A percentile compares a stretch with the other conserved stretches of the same genome.
Conservation (phyloP, 148 eudicot genomes). For the Camellia sinensis region DNA sequence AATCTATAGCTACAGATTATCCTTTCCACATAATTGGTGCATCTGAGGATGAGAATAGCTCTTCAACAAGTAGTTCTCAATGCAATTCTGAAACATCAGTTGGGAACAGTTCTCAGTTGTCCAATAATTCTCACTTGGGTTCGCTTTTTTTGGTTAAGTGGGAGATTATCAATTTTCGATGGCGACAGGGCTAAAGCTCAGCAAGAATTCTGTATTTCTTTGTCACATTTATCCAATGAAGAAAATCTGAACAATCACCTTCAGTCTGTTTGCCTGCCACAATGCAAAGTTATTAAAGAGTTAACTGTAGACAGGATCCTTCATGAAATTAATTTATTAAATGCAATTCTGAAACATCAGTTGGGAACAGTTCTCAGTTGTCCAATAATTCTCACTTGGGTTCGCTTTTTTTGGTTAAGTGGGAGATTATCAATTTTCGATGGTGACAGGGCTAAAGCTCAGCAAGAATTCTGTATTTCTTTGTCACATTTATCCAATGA, state of each 20-base stretch:
- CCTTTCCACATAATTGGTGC: constrained; percentile 36
- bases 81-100: constrained; percentile 29
- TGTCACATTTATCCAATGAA: constrained; percentile 56
- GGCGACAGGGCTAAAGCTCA: constrained; percentile 74
- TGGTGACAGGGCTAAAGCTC: constrained; percentile 72
- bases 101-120: constrained; percentile 34
- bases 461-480: constrained; percentile 62
- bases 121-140: constrained; percentile 69
- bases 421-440: constrained; percentile 73
- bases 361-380: constrained; percentile 34
- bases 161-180: constrained; percentile 66
- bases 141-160: constrained; percentile 87
- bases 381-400: constrained; percentile 67
- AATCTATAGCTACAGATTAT: constrained; percentile 58
- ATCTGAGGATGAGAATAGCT: constrained; percentile 27
- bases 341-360: constrained; percentile 29
- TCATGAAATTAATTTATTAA: constrained; percentile 69
- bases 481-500: constrained; percentile 56
- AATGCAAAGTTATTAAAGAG: constrained; percentile 64
- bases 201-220: constrained; percentile 60
- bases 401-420: constrained; percentile 83
- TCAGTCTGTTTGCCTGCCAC: constrained; percentile 61
- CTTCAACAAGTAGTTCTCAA: constrained; percentile 26
- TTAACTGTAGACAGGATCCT: constrained; percentile 60
- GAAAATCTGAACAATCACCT: constrained; percentile 48